phyloP scores from a whole-genome alignment of 2,329 filamentous ascomycete species.

The Cercospora nicotianae region DNA sequence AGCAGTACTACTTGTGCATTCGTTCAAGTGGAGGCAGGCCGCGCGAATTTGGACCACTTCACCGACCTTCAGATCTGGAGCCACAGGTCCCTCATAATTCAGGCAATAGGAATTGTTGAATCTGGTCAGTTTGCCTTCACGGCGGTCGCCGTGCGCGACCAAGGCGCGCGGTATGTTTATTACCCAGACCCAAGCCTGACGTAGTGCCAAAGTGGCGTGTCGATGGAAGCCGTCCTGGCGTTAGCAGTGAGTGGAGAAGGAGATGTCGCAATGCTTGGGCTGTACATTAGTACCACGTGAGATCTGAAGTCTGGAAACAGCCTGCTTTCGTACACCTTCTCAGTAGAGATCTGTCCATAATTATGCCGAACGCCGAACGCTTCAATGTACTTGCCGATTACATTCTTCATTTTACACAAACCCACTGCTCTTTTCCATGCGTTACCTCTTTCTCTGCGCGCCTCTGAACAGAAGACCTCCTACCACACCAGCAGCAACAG shows the following conservation, averaged over 20 bases:
- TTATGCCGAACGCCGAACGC: constrained; percentile 5
- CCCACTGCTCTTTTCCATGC: neutral
- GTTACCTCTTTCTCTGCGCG: constrained; percentile 43
- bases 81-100: neutral
- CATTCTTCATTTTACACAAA: neutral
- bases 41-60: neutral
- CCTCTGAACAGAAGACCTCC: constrained; percentile 84
- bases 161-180: neutral
- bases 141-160: neutral
- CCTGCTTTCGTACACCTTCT: constrained; percentile 7
- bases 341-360: constrained; percentile 4
- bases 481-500: constrained; percentile 88
- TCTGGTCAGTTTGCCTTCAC: neutral
- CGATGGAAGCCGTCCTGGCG: neutral
- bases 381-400: constrained; percentile 8
- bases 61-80: neutral
- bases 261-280: neutral
- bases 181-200: neutral
- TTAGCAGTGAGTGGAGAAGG: neutral
- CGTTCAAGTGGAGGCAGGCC: neutral
- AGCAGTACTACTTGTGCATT: neutral
- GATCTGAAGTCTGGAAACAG: neutral
- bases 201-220: neutral
- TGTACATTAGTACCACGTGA: neutral
- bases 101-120: neutral